phyloP scores from a whole-genome alignment of 2,329 filamentous ascomycete genomes.

The Alternaria viburni region DNA sequence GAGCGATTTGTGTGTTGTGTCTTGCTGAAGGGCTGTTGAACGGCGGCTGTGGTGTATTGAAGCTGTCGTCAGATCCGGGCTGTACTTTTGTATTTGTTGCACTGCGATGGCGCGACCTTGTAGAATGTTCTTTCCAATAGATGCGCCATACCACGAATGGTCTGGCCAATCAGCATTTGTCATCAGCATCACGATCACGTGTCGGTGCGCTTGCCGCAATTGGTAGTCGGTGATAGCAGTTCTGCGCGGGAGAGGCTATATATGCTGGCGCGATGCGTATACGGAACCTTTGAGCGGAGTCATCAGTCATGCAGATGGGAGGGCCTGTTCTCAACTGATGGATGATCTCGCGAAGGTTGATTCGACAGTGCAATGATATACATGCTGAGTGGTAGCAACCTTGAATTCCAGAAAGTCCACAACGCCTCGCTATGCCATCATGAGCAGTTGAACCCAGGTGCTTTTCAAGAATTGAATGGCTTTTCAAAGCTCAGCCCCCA shows the following conservation, averaged over 20 bases:
- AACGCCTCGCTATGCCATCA: slow-evolving; percentile 27
- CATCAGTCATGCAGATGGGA: background rate
- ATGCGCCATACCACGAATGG: background rate
- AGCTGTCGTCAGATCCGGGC: background rate
- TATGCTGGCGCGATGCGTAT: background rate
- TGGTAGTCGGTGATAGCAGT: slow-evolving; percentile 4
- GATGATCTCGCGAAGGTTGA: background rate
- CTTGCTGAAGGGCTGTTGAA: background rate
- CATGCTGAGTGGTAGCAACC: background rate
- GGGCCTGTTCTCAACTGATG: background rate
- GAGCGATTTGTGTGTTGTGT: background rate
- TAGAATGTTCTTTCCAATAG: slow-evolving; percentile 23
- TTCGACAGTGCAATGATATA: background rate
- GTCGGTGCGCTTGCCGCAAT: slow-evolving; percentile 7
- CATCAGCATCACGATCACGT: slow-evolving; percentile 19
- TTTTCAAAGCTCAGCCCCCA: slow-evolving; percentile 43
- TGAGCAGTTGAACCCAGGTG: background rate
- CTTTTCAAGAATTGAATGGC: background rate
- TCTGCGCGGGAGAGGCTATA: background rate
- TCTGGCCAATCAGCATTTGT: slow-evolving; percentile 27
- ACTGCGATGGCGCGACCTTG: slow-evolving; percentile 17
- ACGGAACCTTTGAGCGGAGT: background rate
- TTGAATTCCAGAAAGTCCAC: background rate
- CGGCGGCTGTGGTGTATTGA: background rate
- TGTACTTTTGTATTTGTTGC: background rate